Conservation (phyloP, 2,329 filamentous ascomycete genomes). For the Alternaria brassicae region DNA sequence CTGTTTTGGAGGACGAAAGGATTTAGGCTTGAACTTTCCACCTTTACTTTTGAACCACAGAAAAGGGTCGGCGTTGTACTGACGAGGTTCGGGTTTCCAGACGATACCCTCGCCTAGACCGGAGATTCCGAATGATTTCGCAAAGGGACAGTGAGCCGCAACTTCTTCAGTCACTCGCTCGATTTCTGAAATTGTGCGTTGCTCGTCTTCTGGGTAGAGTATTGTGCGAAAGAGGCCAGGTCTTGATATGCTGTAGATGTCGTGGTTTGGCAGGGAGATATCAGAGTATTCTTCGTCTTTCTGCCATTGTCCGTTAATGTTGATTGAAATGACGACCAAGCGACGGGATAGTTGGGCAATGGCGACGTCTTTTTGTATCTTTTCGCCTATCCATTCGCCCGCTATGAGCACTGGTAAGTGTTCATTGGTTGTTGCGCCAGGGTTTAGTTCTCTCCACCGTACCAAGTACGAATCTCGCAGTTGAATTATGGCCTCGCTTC, state of each 20-base stretch:
- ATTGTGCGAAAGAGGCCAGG: background rate
- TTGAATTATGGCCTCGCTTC: constrained; percentile 17
- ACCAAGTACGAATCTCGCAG: constrained; percentile 28
- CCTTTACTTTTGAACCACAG: constrained; percentile 17
- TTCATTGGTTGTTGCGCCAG: constrained; percentile 3
- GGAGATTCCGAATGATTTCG: background rate
- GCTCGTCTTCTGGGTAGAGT: background rate
- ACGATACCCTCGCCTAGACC: constrained; percentile 2
- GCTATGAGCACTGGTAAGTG: constrained; percentile 33
- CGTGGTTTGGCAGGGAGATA: background rate
- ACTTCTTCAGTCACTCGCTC: background rate
- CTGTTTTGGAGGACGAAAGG: constrained; percentile 26
- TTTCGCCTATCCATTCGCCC: constrained; percentile 41
- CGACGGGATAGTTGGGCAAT: constrained; percentile 33
- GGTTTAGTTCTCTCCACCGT: constrained; percentile 31
- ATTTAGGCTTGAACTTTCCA: constrained; percentile 36
- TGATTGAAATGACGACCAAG: constrained; percentile 38
- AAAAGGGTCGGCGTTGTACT: background rate
- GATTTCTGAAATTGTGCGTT: background rate
- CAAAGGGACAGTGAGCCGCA: background rate
- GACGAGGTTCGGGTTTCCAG: background rate
- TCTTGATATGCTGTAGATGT: background rate
- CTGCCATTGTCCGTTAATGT: constrained; percentile 37
- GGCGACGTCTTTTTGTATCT: constrained; percentile 33
- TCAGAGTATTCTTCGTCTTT: constrained; percentile 11